Percentiles rank a stretch among this genome's conserved stretches.
Evolutionary conservation across 768 basidiomycete genomes (phyloP).

Genomic region (Cantharellus anzutake): DNA sequence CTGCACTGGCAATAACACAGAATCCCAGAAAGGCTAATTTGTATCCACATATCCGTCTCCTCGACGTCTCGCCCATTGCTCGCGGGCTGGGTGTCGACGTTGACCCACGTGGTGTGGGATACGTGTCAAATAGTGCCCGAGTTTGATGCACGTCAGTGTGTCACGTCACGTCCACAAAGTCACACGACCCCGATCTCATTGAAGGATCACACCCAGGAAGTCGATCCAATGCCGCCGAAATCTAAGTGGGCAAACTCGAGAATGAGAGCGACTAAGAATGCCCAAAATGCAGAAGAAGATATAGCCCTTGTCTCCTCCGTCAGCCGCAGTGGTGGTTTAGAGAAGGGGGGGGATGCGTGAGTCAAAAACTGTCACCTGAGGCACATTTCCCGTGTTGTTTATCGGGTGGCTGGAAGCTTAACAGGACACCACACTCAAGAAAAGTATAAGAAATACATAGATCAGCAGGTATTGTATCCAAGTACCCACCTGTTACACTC

Average conservation of each 20-base stretch:
- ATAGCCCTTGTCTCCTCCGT: slow-evolving; percentile 14
- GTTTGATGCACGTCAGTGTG: no score
- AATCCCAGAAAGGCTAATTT: neutral
- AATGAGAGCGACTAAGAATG: neutral
- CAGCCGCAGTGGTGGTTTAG: slow-evolving; percentile 30
- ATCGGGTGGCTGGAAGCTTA: neutral
- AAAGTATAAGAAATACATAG: neutral
- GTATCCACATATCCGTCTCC: no score
- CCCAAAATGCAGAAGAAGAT: neutral
- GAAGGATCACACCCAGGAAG: no score
- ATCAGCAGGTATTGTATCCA: neutral
- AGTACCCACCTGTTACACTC: no score
- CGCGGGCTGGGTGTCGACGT: no score
- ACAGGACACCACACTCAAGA: neutral
- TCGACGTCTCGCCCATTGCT: no score
- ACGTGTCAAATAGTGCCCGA: no score
- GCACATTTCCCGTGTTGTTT: neutral
- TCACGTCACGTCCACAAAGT: neutral
- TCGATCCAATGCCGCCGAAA: no score
- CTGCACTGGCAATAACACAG: neutral
- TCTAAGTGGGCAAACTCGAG: neutral
- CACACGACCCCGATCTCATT: no score
- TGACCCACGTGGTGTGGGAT: no score
- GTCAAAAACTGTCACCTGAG: neutral
- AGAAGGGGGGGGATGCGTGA: neutral